Base-by-base conservation (phyloP, 805 yeast species). In the Metschnikowia hibisci region DNA sequence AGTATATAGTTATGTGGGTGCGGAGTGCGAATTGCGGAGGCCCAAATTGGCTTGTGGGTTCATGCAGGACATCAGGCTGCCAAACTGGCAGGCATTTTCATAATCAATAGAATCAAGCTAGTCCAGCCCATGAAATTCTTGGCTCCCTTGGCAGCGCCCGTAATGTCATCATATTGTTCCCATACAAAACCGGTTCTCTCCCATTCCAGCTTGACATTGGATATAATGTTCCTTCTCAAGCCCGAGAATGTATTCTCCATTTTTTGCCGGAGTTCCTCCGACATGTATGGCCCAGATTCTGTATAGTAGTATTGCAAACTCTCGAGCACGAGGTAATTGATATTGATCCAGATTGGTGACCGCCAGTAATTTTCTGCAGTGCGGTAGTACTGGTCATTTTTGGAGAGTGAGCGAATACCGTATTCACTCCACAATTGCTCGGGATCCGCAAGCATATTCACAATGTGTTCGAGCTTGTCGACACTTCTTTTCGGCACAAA, bases 101-200 rank as follows among this genome's bases (percentile, higher is more conserved):
- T 84, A 57, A 93, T 86, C 48, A 80, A 71, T 4, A 86, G 78
- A 10, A 86, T 84, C 46, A 88, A 66, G 1, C 95, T 81, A 1
- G 97, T 82, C 99, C 99, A 93, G 2, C 99, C 99, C 32, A 87
- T 71, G 66, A 93, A 93, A 59, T 87, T 91, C 61, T 85, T 82
- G 8, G 91, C 90, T 6, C 97, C 90, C 51, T 77, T 77, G 3
- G 88, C 86, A 2, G 65, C 60, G 1, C 99, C 99, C 7, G 81
- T 79, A 11, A 54, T 58, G 48, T 87, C 91, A 51, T 86, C 82
- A 61, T 93, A 93, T 58, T 88, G 91, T 57, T 93, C 99, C 84
- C 89, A 91, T 5, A 87, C 87, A 57, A 74, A 85, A 0, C 96
- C 96, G 0, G 95, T 84, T 25, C 65, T 58, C 43, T 73, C 54